phyloP scores from a whole-genome alignment of 495 filamentous ascomycete species.

The Xylaria acuta region DNA sequence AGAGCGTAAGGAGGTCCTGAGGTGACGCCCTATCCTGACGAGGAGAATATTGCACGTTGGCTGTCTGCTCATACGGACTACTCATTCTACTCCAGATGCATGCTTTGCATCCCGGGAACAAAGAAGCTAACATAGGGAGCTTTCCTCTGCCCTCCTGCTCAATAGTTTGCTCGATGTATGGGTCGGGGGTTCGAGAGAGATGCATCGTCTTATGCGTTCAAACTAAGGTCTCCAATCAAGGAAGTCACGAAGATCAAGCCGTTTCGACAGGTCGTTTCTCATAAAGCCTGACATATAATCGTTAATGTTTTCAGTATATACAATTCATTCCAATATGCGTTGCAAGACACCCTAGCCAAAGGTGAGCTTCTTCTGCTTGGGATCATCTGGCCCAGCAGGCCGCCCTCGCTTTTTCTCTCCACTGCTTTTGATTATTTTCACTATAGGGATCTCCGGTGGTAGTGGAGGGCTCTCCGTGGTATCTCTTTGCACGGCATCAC shows the following conservation, averaged over 20 bases:
- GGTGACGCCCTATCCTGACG: too few species aligned
- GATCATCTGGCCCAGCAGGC: slow-evolving; percentile 39
- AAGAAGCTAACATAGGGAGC: too few species aligned
- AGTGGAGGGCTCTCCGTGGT: slow-evolving; percentile 30
- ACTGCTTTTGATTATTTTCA: slow-evolving; percentile 42
- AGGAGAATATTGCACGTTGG: too few species aligned
- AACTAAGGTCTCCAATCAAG: background rate
- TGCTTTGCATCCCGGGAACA: too few species aligned
- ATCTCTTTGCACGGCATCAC: slow-evolving; percentile 71
- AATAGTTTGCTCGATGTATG: background rate
- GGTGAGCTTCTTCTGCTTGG: slow-evolving; percentile 53
- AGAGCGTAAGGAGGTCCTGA: too few species aligned
- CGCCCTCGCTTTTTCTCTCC: slow-evolving; percentile 46
- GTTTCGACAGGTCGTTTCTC: background rate
- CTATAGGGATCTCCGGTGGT: slow-evolving; percentile 22
- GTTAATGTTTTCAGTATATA: background rate
- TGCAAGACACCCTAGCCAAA: slow-evolving; percentile 47
- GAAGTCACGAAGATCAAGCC: background rate
- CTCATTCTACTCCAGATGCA: too few species aligned
- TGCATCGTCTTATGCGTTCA: background rate
- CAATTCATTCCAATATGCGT: background rate
- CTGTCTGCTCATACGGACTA: too few species aligned
- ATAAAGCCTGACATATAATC: background rate
- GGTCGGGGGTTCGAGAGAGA: background rate
- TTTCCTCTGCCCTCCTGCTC: background rate